Percentiles rank a stretch among this genome's conserved stretches.
These are phyloP conservation scores for Echites panduratus DNA, from an alignment of 257 asterid species.

Conservation along the genomic window DNA sequence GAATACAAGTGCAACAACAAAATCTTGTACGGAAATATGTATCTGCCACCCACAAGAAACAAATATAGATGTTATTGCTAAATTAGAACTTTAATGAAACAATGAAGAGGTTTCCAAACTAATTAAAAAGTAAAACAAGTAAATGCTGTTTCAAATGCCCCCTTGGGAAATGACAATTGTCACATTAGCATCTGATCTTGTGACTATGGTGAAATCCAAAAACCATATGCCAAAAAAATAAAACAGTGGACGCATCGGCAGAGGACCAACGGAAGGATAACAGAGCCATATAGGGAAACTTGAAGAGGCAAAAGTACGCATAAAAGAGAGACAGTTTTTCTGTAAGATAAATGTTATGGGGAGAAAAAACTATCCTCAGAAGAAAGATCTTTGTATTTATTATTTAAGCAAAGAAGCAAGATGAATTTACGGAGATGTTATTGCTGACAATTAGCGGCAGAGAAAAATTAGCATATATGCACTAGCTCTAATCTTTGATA, in stretches of 20 bases:
- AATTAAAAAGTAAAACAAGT: not conserved
- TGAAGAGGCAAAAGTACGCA: not conserved
- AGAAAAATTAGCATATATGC: not conserved
- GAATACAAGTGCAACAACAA: slow-evolving; percentile 85
- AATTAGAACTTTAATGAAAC: not conserved
- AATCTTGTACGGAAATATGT: slow-evolving; percentile 83
- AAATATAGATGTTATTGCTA: not conserved
- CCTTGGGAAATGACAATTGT: not conserved
- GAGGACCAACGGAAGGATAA: not conserved
- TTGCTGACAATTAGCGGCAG: not conserved
- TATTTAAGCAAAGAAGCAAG: not conserved
- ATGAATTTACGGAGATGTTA: not conserved
- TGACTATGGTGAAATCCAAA: not conserved
- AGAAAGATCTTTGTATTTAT: not conserved
- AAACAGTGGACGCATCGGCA: not conserved
- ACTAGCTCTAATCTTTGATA: not conserved
- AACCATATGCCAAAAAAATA: not conserved
- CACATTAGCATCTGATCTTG: not conserved
- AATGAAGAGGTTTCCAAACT: not conserved
- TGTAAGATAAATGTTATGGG: not conserved
- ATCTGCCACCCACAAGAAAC: slow-evolving; percentile 41
- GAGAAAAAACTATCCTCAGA: not conserved
- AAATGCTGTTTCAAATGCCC: not conserved
- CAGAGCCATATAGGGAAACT: not conserved
- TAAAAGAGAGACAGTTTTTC: not conserved